Evolutionary conservation across 345 rosid species (phyloP).

Genomic region (Eucalyptus polyanthemos): DNA sequence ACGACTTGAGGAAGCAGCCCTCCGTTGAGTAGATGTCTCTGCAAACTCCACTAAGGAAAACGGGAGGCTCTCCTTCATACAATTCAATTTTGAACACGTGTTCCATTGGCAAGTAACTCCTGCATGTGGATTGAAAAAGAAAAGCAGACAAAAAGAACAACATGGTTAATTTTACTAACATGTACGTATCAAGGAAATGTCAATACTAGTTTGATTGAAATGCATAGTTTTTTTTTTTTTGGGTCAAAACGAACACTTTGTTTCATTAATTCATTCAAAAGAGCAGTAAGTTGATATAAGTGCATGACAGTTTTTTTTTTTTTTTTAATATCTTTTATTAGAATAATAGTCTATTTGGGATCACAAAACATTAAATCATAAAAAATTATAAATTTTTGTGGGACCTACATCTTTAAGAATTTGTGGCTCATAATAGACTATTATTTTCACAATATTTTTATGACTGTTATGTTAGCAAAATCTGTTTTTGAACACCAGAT

Average conservation of each 20-base stretch:
- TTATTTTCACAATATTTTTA: no score
- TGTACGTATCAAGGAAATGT: not conserved
- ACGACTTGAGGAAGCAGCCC: not conserved
- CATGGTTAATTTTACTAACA: not conserved
- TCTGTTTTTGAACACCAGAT: no score
- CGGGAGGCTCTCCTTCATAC: conserved; percentile 51
- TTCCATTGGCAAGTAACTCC: not conserved
- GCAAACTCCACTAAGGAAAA: conserved; percentile 53
- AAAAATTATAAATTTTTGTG: no score
- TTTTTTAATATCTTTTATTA: no score
- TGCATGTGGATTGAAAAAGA: not conserved
- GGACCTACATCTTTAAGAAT: no score
- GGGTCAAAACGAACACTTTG: no score
- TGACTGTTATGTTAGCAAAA: no score
- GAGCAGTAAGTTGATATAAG: no score
- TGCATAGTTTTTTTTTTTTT: no score
- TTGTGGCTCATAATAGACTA: rapidly evolving
- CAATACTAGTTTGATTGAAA: not conserved
- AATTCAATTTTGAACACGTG: conserved; percentile 21
- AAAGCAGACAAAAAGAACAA: not conserved
- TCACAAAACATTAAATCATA: no score
- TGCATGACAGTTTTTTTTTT: rapidly evolving
- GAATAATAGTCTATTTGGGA: no score
- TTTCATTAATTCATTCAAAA: no score
- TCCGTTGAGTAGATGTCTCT: conserved; percentile 10